Base-by-base conservation (phyloP, 2,329 filamentous ascomycete species). In the Trichoderma endophyticum region DNA sequence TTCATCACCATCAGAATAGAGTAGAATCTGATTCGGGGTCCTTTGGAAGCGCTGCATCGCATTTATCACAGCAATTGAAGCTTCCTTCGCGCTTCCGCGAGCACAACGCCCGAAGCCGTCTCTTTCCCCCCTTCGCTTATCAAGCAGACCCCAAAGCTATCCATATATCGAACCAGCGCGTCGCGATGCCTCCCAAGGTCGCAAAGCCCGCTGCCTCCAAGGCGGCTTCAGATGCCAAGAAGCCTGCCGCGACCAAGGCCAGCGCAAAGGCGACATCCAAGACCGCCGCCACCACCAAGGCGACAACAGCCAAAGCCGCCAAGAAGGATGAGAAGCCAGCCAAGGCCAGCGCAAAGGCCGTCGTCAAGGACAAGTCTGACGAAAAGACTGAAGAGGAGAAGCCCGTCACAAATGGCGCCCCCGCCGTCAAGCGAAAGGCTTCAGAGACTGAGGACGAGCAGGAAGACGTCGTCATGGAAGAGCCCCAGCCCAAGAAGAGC, bases 321-420 rank as follows among this genome's bases (percentile, higher is more conserved):
- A 72, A 78, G 30, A 76, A 75, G 56, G 70, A 71, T 63, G 64
- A 68, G 14, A 73, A 72, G 60, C 59, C 72, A 9, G 39, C 70
- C 70, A 65, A 75, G 24, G 78, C 75, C 73, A 71, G 75, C 60
- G 63, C 77, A 32, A 79, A 78, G 73, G 74, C 76, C 68, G 62
- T 71, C 39, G 18, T 32, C 57, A 60, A 60, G 57, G 72, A 72
- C 28, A 73, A 75, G 63, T 78, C 80, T 18, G 57, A 71, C 34
- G 72, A 73, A 28, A 73, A 75, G 65, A 78, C 80, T 14, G 74
- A 84, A 51, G 77, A 83, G 67, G 86, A 87, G 81, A 86, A 87
- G 81, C 72, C 77, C 48, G 61, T 73, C 12, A 73, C 76, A 21
- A 76, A 76, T 36, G 73, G 71, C 63, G 75, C 74, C 28, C 12